A percentile compares a stretch with the other conserved stretches of the same genome.
Conservation (phyloP, 768 basidiomycete genomes). For the Cystobasidium ongulense region DNA sequence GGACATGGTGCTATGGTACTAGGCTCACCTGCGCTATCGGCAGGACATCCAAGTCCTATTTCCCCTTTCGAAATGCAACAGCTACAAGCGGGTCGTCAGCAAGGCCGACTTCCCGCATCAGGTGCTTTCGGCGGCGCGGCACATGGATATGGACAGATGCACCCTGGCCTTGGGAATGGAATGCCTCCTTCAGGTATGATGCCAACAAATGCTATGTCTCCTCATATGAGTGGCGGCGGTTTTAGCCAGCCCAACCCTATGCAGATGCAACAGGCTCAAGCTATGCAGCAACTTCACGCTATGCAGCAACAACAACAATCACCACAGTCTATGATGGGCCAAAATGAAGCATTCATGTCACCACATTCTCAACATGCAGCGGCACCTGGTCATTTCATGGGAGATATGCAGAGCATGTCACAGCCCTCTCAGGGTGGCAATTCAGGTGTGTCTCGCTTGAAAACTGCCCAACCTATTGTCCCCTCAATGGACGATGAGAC, state of each 20-base stretch:
- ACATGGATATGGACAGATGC: not conserved
- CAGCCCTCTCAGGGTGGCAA: not conserved
- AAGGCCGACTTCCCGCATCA: not conserved
- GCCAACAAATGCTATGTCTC: not conserved
- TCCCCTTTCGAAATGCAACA: not conserved
- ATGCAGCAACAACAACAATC: too few relatives aligned
- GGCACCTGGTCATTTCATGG: not conserved
- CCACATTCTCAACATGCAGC: not conserved
- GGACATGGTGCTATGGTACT: not conserved
- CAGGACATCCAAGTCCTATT: conserved; percentile 10
- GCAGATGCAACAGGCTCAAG: not conserved
- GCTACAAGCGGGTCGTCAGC: not conserved
- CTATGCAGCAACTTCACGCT: not conserved
- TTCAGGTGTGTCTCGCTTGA: not conserved
- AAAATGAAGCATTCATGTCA: not conserved
- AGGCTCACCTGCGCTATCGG: not conserved
- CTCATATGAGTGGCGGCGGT: not conserved
- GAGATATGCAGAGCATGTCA: not conserved
- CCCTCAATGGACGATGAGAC: not conserved
- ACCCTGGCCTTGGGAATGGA: too few relatives aligned
- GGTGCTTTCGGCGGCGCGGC: not conserved
- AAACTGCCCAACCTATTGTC: not conserved
- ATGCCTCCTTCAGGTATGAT: too few relatives aligned
- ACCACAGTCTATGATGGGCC: not conserved
- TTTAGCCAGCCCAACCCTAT: not conserved